Percentiles rank a stretch among this genome's conserved stretches.
Evolutionary conservation across 192 early-diverging fungal species (phyloP).

Genomic region (Paraglomus occultum): DNA sequence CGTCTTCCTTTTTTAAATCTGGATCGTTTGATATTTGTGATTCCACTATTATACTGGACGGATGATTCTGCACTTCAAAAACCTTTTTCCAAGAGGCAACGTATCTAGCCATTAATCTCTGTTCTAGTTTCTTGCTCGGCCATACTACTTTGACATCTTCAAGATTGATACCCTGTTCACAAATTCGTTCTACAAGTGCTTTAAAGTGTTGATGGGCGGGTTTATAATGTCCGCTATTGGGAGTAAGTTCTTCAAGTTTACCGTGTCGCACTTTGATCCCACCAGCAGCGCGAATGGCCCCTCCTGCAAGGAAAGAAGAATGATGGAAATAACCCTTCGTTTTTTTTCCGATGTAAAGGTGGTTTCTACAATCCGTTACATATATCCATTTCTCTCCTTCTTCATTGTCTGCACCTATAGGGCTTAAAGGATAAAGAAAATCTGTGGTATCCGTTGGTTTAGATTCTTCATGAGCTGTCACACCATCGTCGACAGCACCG

Average conservation of each 20-base stretch:
- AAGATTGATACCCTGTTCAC: constrained; percentile 31
- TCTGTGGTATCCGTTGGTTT: too few relatives aligned
- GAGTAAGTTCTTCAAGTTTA: constrained; percentile 41
- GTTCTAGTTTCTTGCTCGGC: too few relatives aligned
- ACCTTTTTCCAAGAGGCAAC: too few relatives aligned
- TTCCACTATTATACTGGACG: too few relatives aligned
- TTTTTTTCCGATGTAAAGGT: constrained; percentile 40
- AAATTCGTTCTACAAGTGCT: constrained; percentile 26
- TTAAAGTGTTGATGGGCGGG: constrained; percentile 42
- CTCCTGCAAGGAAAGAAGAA: constrained; percentile 43
- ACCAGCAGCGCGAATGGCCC: constrained; percentile 40
- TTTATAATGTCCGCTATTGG: constrained; percentile 46
- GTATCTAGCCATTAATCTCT: too few relatives aligned
- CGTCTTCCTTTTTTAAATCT: too few relatives aligned
- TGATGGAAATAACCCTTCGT: constrained; percentile 46
- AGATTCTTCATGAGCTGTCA: too few relatives aligned
- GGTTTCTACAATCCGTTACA: constrained; percentile 36
- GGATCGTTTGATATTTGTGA: too few relatives aligned
- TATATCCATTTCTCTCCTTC: constrained; percentile 39
- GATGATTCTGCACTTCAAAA: too few relatives aligned
- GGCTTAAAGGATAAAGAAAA: too few relatives aligned
- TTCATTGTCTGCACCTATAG: not conserved
- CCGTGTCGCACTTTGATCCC: constrained; percentile 37
- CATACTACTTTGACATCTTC: constrained; percentile 26
- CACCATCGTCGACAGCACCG: too few relatives aligned